Conservation (phyloP, 495 filamentous ascomycete species). For the Apodospora peruviana region DNA sequence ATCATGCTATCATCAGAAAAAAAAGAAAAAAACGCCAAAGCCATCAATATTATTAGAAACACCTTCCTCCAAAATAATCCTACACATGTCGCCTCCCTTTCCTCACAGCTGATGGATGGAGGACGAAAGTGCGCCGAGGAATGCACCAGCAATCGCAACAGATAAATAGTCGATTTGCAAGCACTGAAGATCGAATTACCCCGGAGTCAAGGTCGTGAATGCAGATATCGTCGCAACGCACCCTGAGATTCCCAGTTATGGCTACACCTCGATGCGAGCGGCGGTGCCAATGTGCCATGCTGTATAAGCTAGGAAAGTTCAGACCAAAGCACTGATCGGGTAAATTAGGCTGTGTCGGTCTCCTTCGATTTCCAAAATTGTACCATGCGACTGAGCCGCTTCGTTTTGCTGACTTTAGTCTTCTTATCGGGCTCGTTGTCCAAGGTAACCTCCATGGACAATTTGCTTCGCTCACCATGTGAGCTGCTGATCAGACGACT, state of each 20-base stretch:
- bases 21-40: constrained; percentile 21
- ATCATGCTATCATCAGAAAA: constrained; percentile 36
- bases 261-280: too few relatives aligned
- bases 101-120: neutral
- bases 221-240: too few relatives aligned
- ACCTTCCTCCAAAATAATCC: constrained; percentile 17
- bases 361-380: constrained; percentile 70
- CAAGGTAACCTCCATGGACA: constrained; percentile 61
- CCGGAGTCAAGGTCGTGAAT: too few relatives aligned
- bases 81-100: constrained; percentile 24
- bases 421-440: constrained; percentile 55
- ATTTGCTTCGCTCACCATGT: constrained; percentile 73
- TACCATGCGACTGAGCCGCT: constrained; percentile 73
- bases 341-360: constrained; percentile 14
- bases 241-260: neutral
- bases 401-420: constrained; percentile 62
- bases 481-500: constrained; percentile 76
- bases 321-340: too few relatives aligned
- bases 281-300: too few relatives aligned
- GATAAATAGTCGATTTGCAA: too few relatives aligned
- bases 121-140: neutral
- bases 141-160: too few relatives aligned
- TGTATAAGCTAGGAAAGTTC: too few relatives aligned
- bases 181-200: too few relatives aligned
- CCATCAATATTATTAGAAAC: constrained; percentile 12